phyloP scores from a whole-genome alignment of 495 filamentous ascomycete species.

The Jackrogersella minutella region DNA sequence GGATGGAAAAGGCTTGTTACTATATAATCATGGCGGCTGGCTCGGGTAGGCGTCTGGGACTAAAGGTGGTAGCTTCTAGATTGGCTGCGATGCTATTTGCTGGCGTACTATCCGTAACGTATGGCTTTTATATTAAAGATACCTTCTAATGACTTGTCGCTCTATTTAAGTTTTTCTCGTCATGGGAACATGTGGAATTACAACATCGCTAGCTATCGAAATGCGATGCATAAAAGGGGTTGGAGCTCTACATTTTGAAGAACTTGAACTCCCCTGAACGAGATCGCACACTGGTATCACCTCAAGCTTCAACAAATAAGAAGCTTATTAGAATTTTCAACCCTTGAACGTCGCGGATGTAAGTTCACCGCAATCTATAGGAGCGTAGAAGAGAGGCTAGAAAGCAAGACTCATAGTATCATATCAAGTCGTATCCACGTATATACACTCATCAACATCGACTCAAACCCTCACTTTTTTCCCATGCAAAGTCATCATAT shows the following conservation, averaged over 20 bases:
- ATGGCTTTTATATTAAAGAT: neutral
- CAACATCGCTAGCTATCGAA: too few species aligned
- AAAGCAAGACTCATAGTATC: neutral
- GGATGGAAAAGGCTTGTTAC: conserved; percentile 15
- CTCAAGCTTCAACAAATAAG: too few species aligned
- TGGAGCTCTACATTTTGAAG: too few species aligned
- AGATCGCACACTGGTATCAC: too few species aligned
- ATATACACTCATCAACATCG: too few species aligned
- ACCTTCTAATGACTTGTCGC: conserved; percentile 5
- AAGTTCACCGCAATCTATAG: neutral
- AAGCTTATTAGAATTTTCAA: too few species aligned
- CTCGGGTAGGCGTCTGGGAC: conserved; percentile 27
- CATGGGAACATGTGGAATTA: too few species aligned
- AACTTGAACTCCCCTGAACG: too few species aligned
- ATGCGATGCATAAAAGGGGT: too few species aligned
- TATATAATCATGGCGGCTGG: conserved; percentile 26
- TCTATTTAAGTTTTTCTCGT: neutral
- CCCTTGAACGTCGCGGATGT: too few species aligned
- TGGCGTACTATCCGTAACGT: conserved; percentile 1
- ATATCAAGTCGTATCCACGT: neutral
- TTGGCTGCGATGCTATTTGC: conserved; percentile 20
- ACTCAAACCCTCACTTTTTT: too few species aligned
- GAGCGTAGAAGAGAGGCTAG: too few species aligned
- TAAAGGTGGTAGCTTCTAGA: conserved; percentile 3
- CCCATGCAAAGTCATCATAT: neutral